Percentiles rank a stretch among this genome's conserved stretches.
Conservation (phyloP, 345 rosid genomes). For the Brassica incana region DNA sequence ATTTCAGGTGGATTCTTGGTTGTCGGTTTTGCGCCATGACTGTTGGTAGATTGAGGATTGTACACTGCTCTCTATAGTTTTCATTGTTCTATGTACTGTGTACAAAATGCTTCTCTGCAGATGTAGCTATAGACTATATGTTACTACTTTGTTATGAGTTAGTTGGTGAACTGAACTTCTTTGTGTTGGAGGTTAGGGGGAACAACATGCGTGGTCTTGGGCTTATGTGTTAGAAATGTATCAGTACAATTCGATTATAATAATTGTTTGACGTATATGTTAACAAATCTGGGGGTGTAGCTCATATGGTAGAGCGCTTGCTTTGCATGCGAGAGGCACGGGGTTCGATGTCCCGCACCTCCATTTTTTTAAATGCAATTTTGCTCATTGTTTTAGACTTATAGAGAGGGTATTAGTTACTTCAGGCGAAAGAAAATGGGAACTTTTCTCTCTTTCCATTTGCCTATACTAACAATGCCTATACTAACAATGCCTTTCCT, state of each 20-base stretch:
- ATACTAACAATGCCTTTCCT: not conserved
- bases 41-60: conserved; percentile 48
- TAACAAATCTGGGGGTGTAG: conserved; percentile 22
- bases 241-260: too few species aligned
- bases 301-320: conserved; percentile 80
- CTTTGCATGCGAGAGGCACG: conserved; percentile 99
- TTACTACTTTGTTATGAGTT: conserved; percentile 6
- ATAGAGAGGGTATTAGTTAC: not conserved
- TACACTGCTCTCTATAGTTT: conserved; percentile 31
- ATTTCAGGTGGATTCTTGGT: conserved; percentile 74
- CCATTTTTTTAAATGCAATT: conserved; percentile 36
- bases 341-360: conserved; percentile 83
- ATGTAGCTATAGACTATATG: not conserved
- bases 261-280: not conserved
- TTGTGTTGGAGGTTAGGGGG: not conserved
- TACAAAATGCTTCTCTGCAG: conserved; percentile 26
- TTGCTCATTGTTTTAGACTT: not conserved
- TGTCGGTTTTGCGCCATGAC: conserved; percentile 53
- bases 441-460: not conserved
- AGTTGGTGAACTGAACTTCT: not conserved
- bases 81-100: conserved; percentile 37
- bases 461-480: not conserved
- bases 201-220: not conserved
- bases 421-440: conserved; percentile 22
- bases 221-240: not conserved